Conservation (phyloP, 2,329 filamentous ascomycete genomes). For the Arthrobotrys conoides region DNA sequence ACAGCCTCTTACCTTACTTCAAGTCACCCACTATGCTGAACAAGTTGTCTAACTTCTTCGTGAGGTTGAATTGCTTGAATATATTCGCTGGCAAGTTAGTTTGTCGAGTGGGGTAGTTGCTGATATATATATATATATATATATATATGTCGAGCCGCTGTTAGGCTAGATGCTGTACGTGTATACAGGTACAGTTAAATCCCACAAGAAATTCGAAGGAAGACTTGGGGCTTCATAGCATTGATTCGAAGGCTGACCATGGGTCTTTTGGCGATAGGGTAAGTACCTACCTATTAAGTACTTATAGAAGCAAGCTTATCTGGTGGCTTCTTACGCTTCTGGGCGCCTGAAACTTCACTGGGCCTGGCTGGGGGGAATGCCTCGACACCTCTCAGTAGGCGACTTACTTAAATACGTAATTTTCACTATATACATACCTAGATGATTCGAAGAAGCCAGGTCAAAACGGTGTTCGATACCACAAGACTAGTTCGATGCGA, state of each 20-base stretch:
- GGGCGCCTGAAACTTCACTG: background rate
- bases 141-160: slow-evolving; percentile 8
- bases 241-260: too few species aligned
- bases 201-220: background rate
- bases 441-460: too few species aligned
- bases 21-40: too few species aligned
- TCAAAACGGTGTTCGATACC: too few species aligned
- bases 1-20: background rate
- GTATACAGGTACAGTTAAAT: too few species aligned
- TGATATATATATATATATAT: slow-evolving; percentile 20
- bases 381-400: too few species aligned
- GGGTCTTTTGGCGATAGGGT: background rate
- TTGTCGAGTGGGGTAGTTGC: slow-evolving; percentile 1
- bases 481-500: too few species aligned
- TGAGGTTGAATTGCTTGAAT: background rate
- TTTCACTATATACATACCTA: too few species aligned
- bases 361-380: background rate
- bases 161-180: background rate
- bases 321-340: background rate
- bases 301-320: slow-evolving; percentile 6
- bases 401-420: too few species aligned
- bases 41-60: background rate
- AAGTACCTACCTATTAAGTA: too few species aligned
- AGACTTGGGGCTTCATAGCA: too few species aligned
- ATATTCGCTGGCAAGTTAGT: slow-evolving; percentile 1